Percentiles rank a stretch among this genome's conserved stretches.
Conservation (phyloP, 164 flowering plant species). For the Piper betle region DNA sequence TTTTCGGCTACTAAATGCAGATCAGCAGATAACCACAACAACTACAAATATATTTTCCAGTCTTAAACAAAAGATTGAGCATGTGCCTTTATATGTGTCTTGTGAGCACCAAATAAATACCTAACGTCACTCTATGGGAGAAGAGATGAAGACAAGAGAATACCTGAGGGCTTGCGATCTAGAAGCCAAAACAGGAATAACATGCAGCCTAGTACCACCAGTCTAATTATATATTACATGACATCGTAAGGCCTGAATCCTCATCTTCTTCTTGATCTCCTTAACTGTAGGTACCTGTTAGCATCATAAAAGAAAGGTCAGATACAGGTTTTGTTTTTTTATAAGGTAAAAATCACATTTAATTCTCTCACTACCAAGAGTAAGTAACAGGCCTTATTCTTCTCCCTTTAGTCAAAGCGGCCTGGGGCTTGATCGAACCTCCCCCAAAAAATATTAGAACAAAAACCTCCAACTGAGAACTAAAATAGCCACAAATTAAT, state of each 20-base stretch:
- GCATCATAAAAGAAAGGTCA: constrained; percentile 2
- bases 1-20: neutral
- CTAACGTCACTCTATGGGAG: neutral
- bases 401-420: no score
- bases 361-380: no score
- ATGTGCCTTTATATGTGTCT: neutral
- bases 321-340: neutral
- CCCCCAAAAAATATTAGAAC: neutral
- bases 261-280: constrained; percentile 67
- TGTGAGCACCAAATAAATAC: no score
- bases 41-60: no score
- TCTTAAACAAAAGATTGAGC: neutral
- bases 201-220: constrained; percentile 60
- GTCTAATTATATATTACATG: constrained; percentile 64
- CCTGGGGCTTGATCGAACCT: no score
- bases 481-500: no score
- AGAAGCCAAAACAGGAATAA: constrained; percentile 90
- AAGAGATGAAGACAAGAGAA: neutral
- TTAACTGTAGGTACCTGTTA: constrained; percentile 64
- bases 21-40: neutral
- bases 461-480: neutral
- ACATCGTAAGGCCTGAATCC: constrained; percentile 90
- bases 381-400: neutral
- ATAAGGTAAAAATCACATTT: neutral
- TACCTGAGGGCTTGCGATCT: constrained; percentile 95